phyloP scores from a whole-genome alignment of 495 filamentous ascomycete genomes.

The Hapsidospora chrysogenum region DNA sequence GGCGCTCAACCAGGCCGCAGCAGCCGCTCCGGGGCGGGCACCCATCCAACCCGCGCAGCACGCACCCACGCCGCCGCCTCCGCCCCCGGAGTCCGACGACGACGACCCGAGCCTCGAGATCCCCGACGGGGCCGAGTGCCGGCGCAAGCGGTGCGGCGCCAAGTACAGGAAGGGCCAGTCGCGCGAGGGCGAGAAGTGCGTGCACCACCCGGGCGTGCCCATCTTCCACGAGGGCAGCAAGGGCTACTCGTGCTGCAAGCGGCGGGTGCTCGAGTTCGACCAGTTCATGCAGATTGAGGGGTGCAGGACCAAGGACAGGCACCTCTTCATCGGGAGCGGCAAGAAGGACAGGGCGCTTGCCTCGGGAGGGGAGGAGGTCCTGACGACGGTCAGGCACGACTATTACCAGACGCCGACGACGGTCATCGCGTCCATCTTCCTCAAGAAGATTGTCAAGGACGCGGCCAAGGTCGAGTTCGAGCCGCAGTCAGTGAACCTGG shows the following conservation, averaged over 20 bases:
- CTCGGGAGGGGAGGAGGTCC: constrained; percentile 35
- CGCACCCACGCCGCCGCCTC: constrained; percentile 42
- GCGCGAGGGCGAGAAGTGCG: constrained; percentile 61
- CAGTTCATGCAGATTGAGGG: constrained; percentile 92
- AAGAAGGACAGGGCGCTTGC: constrained; percentile 39
- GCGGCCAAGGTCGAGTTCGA: constrained; percentile 53
- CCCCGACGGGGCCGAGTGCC: constrained; percentile 55
- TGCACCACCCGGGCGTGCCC: constrained; percentile 70
- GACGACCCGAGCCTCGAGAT: constrained; percentile 64
- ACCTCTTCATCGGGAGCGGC: constrained; percentile 74
- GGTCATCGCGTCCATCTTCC: constrained; percentile 81
- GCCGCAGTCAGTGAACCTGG: constrained; percentile 41
- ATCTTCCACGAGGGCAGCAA: constrained; percentile 97
- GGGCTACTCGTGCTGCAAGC: constrained; percentile 93
- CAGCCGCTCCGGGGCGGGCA: constrained; percentile 26
- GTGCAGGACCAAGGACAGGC: constrained; percentile 63
- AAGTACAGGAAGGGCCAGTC: constrained; percentile 40
- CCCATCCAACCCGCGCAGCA: constrained; percentile 35
- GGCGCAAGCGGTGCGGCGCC: constrained; percentile 54
- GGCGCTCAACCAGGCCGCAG: constrained; percentile 12
- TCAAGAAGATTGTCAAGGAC: constrained; percentile 90
- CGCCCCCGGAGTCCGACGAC: constrained; percentile 64
- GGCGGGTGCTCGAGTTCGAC: constrained; percentile 88
- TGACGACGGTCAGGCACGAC: constrained; percentile 65
- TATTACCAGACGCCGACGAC: constrained; percentile 84